Evolutionary conservation across 345 rosid genomes (phyloP), one percentile per base, ranked within the genome.

Genomic region (Trapa incisa): DNA sequence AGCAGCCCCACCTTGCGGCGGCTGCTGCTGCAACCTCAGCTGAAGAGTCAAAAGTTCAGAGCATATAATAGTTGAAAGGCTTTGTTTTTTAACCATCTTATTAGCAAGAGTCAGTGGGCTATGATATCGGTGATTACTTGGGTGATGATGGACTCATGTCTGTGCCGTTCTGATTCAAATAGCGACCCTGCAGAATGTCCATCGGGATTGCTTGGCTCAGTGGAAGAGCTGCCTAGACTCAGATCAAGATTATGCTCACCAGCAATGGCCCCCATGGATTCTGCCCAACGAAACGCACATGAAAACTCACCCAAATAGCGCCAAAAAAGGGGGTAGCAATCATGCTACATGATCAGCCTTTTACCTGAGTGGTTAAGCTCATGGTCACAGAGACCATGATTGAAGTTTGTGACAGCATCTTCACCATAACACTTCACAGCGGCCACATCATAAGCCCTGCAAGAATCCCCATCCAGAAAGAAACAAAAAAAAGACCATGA

Each of bases 381-480:
- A 43, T 80, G 80, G 13, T 87, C 89, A 47, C 91, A 94, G 57
- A 89, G 74, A 82, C 77, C 84, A 5, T 89, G 93, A 79, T 89
- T 97, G 67, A 94, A 94, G 64, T 94, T 91, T 17, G 96, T 94
- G 56, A 91, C 96, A 17, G 97, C 96, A 35, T 91, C 99, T 77
- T 91, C 91, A 39, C 99, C 99, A 72, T 89, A 89, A 66, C 85
- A 86, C 78, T 87, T 94, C 14, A 94, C 88, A 43, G 99, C 97
- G 43, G 96, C 97, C 79, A 79, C 89, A 71, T 94, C 77, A 70
- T 70, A 75, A 61, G 77, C 77, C 74, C 77, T 75, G 64, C 58
- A 54, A 57, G 47, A 63, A 52, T 47, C 47, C 58, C 37, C 7
- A 62, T 22, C 43, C 43, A 41, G 4, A 3, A 3, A 41, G 4